Conservation (phyloP, 1,284 basidiomycete genomes). For the Tausonia pullulans region DNA sequence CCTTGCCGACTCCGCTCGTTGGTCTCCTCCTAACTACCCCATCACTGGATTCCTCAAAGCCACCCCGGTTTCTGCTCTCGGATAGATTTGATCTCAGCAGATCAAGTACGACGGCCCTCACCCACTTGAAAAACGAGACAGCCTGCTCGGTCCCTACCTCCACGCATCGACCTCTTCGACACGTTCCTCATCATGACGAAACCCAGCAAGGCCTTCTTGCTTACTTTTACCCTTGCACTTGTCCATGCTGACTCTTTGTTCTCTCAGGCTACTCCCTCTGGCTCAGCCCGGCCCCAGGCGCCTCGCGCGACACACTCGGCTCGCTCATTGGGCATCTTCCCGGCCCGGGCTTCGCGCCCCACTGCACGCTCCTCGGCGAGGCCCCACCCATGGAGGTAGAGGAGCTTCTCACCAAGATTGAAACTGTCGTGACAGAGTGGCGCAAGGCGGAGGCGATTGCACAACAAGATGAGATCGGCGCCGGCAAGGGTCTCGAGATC, state of each 20-base stretch:
- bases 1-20: no score
- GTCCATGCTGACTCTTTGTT: not conserved
- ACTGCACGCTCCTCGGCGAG: not conserved
- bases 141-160: no score
- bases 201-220: no score
- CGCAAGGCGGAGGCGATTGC: not conserved
- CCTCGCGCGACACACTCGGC: not conserved
- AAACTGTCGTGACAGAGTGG: not conserved
- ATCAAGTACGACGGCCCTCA: no score
- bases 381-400: not conserved
- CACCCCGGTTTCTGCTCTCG: no score
- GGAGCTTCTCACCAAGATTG: not conserved
- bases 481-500: not conserved
- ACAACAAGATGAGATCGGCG: not conserved
- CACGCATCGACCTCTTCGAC: no score
- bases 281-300: not conserved
- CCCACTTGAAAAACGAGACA: no score
- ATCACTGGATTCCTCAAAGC: no score
- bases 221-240: not conserved
- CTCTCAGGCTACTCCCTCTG: slow-evolving; percentile 13
- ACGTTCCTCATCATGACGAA: no score
- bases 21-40: no score
- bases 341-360: slow-evolving; percentile 5
- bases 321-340: slow-evolving; percentile 9
- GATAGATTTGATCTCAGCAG: no score